Evolutionary conservation across 2,329 filamentous ascomycete genomes (phyloP), one percentile per base, ranked within the genome.

Genomic region (Botrytis squamosa): DNA sequence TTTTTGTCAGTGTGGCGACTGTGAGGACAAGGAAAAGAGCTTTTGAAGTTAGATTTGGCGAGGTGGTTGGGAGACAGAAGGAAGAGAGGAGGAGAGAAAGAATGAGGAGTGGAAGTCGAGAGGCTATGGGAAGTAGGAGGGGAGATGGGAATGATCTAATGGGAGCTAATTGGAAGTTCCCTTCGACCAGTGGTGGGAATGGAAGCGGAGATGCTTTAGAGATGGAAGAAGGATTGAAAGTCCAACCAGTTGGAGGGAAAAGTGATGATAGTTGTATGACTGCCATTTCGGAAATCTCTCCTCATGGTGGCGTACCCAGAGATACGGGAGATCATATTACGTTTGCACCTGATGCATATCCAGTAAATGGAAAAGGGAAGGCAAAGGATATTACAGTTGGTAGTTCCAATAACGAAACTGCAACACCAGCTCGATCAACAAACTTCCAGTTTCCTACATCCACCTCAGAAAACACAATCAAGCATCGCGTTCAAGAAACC

Each of bases 1-100:
- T 93, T n/a, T 89, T 90, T 79, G 89, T 93, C 2, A 91, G 88
- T 1, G 87, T 88, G 49, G 88, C 87, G 76, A 91, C 92, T 4
- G 86, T 93, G 4, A 82, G 87, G 65, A 85, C 90, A 12, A 84
- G 91, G 57, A 88, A 87, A 77, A 83, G 84, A 74, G 88, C 88
- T 18, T 93, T 93, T 76, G 87, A 92, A 80, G 84, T 83, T 73
- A 86, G 88, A 33, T 89, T 92, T 74, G 82, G 86, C 33, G 69
- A 65, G 46, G 63, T 62, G 40, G 67, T 72, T 29, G 70, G 46
- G 22, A 59, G 62, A 46, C 36, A 64, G 33, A 42, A 65, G 44
- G 36, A 59, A 40, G 46, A 49, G 14, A 68, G 44, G 57, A 49
- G 60, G 44, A 44, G 33, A 49, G 59, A 52, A 12, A 33, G 38